Evolutionary conservation across 2,329 filamentous ascomycete genomes (phyloP).

Genomic region (Pseudogymnoascus sp.): DNA sequence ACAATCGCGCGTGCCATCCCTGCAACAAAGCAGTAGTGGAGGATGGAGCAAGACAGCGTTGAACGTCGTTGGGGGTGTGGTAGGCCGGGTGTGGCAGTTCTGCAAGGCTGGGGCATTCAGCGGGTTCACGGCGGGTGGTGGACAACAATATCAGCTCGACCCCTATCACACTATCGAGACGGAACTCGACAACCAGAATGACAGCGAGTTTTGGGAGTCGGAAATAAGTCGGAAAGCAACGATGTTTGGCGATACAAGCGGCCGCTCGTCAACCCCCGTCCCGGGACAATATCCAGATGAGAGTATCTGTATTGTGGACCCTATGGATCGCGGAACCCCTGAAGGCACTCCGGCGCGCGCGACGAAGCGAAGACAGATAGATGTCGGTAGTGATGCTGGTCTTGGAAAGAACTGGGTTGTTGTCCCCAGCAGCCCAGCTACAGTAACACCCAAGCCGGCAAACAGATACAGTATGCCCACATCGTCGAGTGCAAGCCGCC

Average conservation of each 20-base stretch:
- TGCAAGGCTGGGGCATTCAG: constrained; percentile 67
- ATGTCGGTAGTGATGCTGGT: constrained; percentile 39
- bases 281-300: constrained; percentile 47
- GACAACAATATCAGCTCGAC: constrained; percentile 56
- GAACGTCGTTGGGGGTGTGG: constrained; percentile 55
- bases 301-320: constrained; percentile 35
- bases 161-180: background rate
- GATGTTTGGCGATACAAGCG: background rate
- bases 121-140: constrained; percentile 82
- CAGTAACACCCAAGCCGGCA: constrained; percentile 7
- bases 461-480: constrained; percentile 22
- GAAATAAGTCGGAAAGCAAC: background rate
- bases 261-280: constrained; percentile 33
- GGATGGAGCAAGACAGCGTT: constrained; percentile 54
- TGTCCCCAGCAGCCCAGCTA: constrained; percentile 31
- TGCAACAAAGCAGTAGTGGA: constrained; percentile 22
- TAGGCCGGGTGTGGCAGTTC: constrained; percentile 78
- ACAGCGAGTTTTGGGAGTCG: background rate
- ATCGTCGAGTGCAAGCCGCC: constrained; percentile 17
- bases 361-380: constrained; percentile 41
- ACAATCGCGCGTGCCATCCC: constrained; percentile 14
- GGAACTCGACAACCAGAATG: background rate
- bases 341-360: constrained; percentile 33
- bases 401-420: constrained; percentile 65
- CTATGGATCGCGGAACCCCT: constrained; percentile 31